Base-by-base conservation (phyloP, 2,329 filamentous ascomycete genomes). In the Claviceps sp. region DNA sequence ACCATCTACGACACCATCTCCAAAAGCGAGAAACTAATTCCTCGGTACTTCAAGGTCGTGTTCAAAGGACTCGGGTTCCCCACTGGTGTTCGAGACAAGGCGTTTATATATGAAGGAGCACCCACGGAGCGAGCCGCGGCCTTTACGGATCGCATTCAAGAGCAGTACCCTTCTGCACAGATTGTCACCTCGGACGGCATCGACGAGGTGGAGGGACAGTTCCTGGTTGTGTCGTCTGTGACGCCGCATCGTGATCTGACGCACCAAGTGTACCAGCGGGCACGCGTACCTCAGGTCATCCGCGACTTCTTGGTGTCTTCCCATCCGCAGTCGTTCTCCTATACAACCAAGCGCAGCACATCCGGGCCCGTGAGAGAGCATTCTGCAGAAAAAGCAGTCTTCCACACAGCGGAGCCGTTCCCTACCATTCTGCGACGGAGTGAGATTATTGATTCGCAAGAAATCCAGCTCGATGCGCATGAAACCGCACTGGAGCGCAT, bases 21-120 rank as follows among this genome's bases (percentile, higher is more conserved):
- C 11, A 91, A 88, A 71, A 87, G 87, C 60, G 85, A 91, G 51
- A 85, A 82, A 58, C 71, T 84, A 18, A 81, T 85, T 54, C 84
- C 88, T 11, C 85, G 91, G 56, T 97, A 95, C 69, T 97, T 95
- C 78, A 85, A 87, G 57, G 90, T 97, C 30, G 77, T 84, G 13
- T 97, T 93, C 72, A 87, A 84, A 62, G 91, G 91, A 5, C 79
- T 95, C 51, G 90, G 91, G 1, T 97, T 96, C 67, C 87, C 90
- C 1, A 62, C 81, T 1, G 85, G 77, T 48, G 67, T 97, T 22
- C 79, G 89, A 49, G 89, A 96, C 66, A 95, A 95, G 69, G 84
- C 91, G 54, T 97, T 89, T 66, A 84, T 97, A 52, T 95, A 94
- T 60, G 89, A 97, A 67, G 89, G 87, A 0, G 79, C 82, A 1